Conservation (phyloP, 148 eudicot species). For the Rhododendron henanense region DNA sequence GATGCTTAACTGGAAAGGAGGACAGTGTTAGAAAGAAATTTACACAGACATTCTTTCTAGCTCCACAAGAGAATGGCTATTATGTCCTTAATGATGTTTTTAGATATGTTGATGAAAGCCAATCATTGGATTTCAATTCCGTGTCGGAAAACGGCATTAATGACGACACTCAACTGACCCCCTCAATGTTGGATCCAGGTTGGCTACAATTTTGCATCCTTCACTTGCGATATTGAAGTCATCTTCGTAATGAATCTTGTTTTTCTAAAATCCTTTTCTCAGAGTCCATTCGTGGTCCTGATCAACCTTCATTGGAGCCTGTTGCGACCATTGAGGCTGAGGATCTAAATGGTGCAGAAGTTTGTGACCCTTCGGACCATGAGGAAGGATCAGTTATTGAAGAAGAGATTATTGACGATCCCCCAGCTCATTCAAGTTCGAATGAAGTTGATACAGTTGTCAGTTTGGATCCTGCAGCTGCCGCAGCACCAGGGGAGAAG, state of each 20-base stretch:
- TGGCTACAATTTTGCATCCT: background rate
- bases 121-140: slow-evolving; percentile 19
- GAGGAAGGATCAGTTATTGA: slow-evolving; percentile 21
- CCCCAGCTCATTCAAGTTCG: slow-evolving; percentile 28
- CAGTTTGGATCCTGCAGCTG: slow-evolving; percentile 17
- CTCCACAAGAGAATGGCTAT: slow-evolving; percentile 70
- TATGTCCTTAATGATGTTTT: slow-evolving; percentile 65
- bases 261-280: slow-evolving; percentile 10
- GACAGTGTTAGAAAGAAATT: slow-evolving; percentile 55
- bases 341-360: slow-evolving; percentile 27
- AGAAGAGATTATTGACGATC: slow-evolving; percentile 22
- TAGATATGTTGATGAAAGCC: slow-evolving; percentile 50
- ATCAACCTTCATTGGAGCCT: slow-evolving; percentile 20
- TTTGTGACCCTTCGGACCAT: slow-evolving; percentile 18
- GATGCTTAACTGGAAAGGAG: slow-evolving; percentile 56
- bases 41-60: slow-evolving; percentile 65
- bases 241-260: background rate
- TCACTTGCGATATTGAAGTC: slow-evolving; percentile 2
- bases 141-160: slow-evolving; percentile 16
- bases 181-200: slow-evolving; percentile 39
- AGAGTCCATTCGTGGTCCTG: slow-evolving; percentile 32
- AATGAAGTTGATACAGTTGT: slow-evolving; percentile 23
- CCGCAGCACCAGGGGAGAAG: slow-evolving; percentile 34
- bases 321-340: slow-evolving; percentile 22
- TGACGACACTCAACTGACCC: slow-evolving; percentile 25